These are phyloP conservation scores for Cladosporium velox DNA, from an alignment of 2,329 filamentous ascomycete species.

Conservation along the genomic window DNA sequence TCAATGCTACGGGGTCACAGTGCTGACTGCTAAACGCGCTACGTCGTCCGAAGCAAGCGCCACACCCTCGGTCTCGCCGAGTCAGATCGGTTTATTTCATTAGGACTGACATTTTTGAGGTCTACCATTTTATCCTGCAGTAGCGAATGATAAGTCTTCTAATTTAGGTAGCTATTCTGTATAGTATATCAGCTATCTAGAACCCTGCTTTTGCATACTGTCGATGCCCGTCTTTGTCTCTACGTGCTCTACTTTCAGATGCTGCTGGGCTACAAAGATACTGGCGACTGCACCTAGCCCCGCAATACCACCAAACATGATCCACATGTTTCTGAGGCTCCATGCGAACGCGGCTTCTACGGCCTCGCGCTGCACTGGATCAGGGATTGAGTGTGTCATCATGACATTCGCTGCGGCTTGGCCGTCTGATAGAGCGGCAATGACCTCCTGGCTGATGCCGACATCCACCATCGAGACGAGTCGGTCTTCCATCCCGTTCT, in stretches of 20 bases:
- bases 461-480: background rate
- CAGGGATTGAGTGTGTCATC: background rate
- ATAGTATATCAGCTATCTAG: no score
- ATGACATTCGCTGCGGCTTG: background rate
- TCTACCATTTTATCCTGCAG: no score
- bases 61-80: no score
- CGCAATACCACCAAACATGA: background rate
- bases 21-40: no score
- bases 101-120: no score
- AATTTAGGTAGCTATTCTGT: no score
- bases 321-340: background rate
- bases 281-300: background rate
- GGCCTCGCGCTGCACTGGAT: background rate
- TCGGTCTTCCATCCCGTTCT: conserved; percentile 52
- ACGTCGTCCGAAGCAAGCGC: no score
- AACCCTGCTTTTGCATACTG: background rate
- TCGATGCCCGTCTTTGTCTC: background rate
- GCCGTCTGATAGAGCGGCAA: background rate
- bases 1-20: no score
- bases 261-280: background rate
- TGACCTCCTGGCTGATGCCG: background rate
- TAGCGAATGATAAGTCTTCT: no score
- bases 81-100: no score
- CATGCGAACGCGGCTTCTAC: background rate
- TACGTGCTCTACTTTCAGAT: background rate